These are phyloP conservation scores for Suhomyces vadensis DNA, from an alignment of 805 yeast species.

Conservation along the genomic window DNA sequence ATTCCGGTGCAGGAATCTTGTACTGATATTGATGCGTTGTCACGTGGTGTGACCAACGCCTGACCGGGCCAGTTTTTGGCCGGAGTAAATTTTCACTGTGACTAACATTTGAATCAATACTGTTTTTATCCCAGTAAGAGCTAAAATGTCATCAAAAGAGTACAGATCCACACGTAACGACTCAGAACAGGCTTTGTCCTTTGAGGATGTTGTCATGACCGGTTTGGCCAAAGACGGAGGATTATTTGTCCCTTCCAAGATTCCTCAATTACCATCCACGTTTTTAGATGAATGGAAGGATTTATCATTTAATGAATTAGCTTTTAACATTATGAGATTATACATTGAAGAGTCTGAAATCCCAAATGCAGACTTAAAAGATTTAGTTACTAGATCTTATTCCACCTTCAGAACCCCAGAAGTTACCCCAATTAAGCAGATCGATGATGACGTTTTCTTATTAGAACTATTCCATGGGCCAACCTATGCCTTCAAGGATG, in stretches of 20 bases:
- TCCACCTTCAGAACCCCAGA: constrained; percentile 85
- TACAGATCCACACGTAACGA: constrained; percentile 82
- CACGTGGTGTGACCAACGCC: constrained; percentile 7
- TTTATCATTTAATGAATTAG: constrained; percentile 80
- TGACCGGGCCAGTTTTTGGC: constrained; percentile 5
- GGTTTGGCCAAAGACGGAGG: constrained; percentile 99
- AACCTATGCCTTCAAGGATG: constrained; percentile 98
- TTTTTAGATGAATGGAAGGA: constrained; percentile 69
- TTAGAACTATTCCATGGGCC: constrained; percentile 98
- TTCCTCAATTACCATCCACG: constrained; percentile 65
- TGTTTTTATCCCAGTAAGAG: neutral
- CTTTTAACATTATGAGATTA: constrained; percentile 79
- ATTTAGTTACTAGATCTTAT: constrained; percentile 69
- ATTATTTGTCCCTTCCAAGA: constrained; percentile 79
- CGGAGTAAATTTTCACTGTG: constrained; percentile 7
- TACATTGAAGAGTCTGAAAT: constrained; percentile 77
- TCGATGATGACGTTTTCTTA: constrained; percentile 63
- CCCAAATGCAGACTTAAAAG: constrained; percentile 62
- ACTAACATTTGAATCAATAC: neutral
- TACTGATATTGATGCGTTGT: neutral
- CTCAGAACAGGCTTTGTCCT: constrained; percentile 52
- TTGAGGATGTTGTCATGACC: constrained; percentile 80
- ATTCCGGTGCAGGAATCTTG: neutral
- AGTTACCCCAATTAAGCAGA: constrained; percentile 82
- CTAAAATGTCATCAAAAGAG: constrained; percentile 51